Evolutionary conservation across 1,284 basidiomycete species (phyloP).

Genomic region (Inonotus hispidus): DNA sequence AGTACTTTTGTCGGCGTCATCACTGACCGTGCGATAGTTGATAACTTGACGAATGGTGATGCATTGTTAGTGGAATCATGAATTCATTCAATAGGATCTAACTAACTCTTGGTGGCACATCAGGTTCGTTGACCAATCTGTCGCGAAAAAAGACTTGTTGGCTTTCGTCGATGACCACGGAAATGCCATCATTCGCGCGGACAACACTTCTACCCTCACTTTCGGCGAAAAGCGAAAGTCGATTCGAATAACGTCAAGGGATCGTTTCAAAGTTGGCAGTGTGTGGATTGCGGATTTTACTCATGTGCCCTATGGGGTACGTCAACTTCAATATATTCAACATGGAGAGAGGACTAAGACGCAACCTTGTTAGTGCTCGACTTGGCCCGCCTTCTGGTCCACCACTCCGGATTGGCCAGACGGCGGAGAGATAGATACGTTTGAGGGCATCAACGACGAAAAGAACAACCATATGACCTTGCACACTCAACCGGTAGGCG

Average conservation of each 20-base stretch:
- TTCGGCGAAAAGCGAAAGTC: constrained; percentile 67
- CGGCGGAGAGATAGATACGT: constrained; percentile 73
- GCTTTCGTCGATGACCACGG: constrained; percentile 56
- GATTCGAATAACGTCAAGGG: constrained; percentile 57
- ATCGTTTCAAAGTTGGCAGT: constrained; percentile 56
- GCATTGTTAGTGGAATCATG: constrained; percentile 37
- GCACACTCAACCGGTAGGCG: constrained; percentile 48
- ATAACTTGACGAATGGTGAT: constrained; percentile 70
- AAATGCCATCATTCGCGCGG: constrained; percentile 69
- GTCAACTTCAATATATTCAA: constrained; percentile 18
- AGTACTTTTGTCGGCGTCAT: background rate
- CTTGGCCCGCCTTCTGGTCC: constrained; percentile 71
- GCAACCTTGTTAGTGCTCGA: constrained; percentile 47
- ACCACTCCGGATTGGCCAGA: constrained; percentile 56
- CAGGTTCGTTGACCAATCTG: constrained; percentile 51
- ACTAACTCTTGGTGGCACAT: background rate
- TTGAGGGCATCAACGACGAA: constrained; percentile 68
- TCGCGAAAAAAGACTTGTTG: constrained; percentile 45
- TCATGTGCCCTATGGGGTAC: constrained; percentile 61
- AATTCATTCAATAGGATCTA: background rate
- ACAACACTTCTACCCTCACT: constrained; percentile 53
- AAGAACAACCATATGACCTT: constrained; percentile 61
- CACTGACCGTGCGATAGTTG: constrained; percentile 36
- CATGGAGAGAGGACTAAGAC: background rate
- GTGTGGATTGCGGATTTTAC: constrained; percentile 62